These are phyloP conservation scores for Ganoderma meredithae DNA, from an alignment of 1,284 basidiomycete species.

Conservation along the genomic window DNA sequence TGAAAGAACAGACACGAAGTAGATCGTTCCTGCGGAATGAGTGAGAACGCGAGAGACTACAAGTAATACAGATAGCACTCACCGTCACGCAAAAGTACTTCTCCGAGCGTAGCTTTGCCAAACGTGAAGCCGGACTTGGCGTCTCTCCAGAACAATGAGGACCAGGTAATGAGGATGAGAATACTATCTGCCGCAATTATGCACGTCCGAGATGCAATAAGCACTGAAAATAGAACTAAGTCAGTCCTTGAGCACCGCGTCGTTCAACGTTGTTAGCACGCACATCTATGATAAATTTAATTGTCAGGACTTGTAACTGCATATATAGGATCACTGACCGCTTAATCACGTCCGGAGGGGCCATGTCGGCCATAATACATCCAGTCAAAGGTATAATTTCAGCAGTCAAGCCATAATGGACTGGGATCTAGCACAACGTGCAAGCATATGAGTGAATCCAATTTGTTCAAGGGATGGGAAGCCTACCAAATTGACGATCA, in stretches of 20 bases:
- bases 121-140: not conserved
- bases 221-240: too few relatives aligned
- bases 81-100: not conserved
- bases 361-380: too few relatives aligned
- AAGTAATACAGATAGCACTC: not conserved
- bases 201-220: too few relatives aligned
- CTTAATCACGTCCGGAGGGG: too few relatives aligned
- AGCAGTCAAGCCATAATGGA: too few relatives aligned
- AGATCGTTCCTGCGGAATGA: not conserved
- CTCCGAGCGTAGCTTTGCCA: not conserved
- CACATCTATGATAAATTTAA: too few relatives aligned
- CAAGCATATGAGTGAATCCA: not conserved
- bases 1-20: conserved; percentile 9
- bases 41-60: not conserved
- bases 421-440: not conserved
- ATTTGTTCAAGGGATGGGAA: not conserved
- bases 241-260: too few relatives aligned
- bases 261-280: too few relatives aligned
- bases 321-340: too few relatives aligned
- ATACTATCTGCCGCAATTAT: not conserved
- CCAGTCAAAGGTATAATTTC: too few relatives aligned
- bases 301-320: too few relatives aligned
- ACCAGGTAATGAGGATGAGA: conserved; percentile 1
- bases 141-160: not conserved
- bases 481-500: conserved; percentile 10